Evolutionary conservation across 2,329 filamentous ascomycete genomes (phyloP).

Genomic region (Ramichloridium luteum): DNA sequence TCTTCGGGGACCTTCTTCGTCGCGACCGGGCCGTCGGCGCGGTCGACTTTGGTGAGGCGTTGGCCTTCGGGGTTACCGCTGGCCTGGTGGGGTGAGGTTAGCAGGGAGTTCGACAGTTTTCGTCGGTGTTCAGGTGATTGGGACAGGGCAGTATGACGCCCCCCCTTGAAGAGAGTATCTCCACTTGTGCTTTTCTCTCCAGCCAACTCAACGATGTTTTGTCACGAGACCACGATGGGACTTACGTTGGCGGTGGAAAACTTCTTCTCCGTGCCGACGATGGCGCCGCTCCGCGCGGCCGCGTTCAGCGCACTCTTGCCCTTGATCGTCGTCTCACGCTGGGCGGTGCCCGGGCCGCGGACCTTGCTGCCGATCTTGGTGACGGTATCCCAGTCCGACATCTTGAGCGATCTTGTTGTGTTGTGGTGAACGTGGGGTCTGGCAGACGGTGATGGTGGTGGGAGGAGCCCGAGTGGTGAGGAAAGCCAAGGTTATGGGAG

Average conservation of each 20-base stretch:
- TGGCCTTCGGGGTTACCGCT: conserved; percentile 57
- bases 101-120: conserved; percentile 27
- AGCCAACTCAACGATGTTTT: too few species aligned
- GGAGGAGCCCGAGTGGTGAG: too few species aligned
- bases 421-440: too few species aligned
- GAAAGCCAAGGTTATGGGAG: too few species aligned
- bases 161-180: too few species aligned
- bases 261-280: conserved; percentile 90
- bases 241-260: conserved; percentile 67
- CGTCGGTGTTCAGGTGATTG: background rate
- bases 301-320: conserved; percentile 79
- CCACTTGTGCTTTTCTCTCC: too few species aligned
- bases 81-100: conserved; percentile 27
- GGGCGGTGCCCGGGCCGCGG: conserved; percentile 51
- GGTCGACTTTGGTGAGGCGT: conserved; percentile 94
- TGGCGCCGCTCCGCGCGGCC: conserved; percentile 64
- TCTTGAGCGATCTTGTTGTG: too few species aligned
- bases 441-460: too few species aligned
- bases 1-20: conserved; percentile 76
- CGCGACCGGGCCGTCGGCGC: conserved; percentile 93
- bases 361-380: conserved; percentile 91
- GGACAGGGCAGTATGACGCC: too few species aligned
- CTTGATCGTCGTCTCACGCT: conserved; percentile 79
- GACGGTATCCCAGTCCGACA: conserved; percentile 67
- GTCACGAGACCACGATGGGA: conserved; percentile 14